Percentiles rank a stretch among this genome's conserved stretches.
Conservation (phyloP, 148 eudicot species). For the Euryodendron excelsum region DNA sequence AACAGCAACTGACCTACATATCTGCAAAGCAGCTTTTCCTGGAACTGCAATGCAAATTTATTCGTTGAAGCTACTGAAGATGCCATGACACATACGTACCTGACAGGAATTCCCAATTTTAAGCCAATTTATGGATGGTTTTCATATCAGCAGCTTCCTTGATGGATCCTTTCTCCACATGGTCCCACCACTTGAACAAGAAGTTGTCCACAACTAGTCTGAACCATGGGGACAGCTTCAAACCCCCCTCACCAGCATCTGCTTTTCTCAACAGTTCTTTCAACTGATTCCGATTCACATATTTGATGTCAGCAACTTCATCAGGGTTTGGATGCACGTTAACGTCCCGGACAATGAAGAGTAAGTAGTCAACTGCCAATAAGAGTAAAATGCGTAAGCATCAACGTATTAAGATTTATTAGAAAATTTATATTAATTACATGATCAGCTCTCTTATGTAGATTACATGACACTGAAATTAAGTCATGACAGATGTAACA, state of each 20-base stretch:
- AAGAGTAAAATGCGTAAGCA: background rate
- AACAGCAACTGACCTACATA: background rate
- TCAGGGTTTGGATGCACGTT: constrained; percentile 77
- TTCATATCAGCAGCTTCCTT: constrained; percentile 71
- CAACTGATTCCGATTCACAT: constrained; percentile 66
- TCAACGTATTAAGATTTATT: background rate
- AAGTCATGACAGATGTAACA: background rate
- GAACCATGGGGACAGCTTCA: constrained; percentile 97
- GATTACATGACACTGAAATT: background rate
- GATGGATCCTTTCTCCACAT: constrained; percentile 73
- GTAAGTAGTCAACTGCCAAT: constrained; percentile 80
- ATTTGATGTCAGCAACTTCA: constrained; percentile 77
- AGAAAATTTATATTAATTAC: background rate
- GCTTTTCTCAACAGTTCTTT: constrained; percentile 80
- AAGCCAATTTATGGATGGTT: constrained; percentile 71
- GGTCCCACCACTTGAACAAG: constrained; percentile 96
- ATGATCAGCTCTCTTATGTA: background rate
- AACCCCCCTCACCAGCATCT: constrained; percentile 87
- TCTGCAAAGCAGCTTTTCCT: background rate
- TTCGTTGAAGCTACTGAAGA: background rate
- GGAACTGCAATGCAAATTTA: background rate
- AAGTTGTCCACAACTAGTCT: constrained; percentile 86
- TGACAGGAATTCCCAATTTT: background rate
- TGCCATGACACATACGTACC: background rate
- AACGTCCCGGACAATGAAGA: constrained; percentile 81